Conservation (phyloP, 176 grass and related monocot species). For the Aegilops speltoides region DNA sequence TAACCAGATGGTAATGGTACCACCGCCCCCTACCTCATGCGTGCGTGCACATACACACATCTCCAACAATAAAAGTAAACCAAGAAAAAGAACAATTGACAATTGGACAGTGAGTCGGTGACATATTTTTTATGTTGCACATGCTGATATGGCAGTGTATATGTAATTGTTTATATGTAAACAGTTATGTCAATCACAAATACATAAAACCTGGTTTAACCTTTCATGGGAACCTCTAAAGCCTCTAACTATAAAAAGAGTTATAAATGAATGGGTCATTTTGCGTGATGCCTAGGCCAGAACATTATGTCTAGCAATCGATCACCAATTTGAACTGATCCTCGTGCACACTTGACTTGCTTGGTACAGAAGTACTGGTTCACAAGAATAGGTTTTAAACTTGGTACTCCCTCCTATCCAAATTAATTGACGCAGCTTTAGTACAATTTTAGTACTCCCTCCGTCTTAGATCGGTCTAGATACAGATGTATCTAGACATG, state of each 20-base stretch:
- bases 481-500: no score
- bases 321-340: not conserved
- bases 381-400: not conserved
- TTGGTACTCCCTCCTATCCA: not conserved
- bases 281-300: not conserved
- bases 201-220: not conserved
- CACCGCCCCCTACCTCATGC: no score
- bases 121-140: not conserved
- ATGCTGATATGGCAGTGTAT: not conserved
- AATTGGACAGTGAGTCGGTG: no score
- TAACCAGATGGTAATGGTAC: no score
- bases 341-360: not conserved
- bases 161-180: not conserved
- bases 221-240: not conserved
- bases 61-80: no score
- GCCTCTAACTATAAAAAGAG: not conserved
- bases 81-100: no score
- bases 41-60: no score
- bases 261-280: not conserved
- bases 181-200: not conserved
- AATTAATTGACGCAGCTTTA: no score
- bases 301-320: not conserved
- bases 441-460: no score
- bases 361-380: not conserved
- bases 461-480: no score